A percentile compares a stretch with the other conserved stretches of the same genome.
Conservation (phyloP, 2,329 filamentous ascomycete genomes). For the Diaporthe citri region DNA sequence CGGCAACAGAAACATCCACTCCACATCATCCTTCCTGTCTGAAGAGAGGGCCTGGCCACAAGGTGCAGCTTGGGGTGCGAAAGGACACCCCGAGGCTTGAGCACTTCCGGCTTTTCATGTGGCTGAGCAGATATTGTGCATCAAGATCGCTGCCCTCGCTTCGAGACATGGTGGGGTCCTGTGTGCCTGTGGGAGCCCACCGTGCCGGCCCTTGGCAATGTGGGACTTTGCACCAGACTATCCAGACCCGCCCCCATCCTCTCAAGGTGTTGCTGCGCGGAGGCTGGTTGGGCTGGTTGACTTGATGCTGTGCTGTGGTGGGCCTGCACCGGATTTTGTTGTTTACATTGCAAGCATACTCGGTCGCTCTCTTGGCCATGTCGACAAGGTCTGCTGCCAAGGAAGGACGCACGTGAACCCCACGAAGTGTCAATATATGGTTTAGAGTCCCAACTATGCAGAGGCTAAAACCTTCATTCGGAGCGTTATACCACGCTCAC, state of each 20-base stretch:
- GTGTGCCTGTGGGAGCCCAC: neutral
- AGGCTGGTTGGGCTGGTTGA: too few relatives aligned
- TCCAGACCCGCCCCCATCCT: neutral
- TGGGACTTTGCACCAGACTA: neutral
- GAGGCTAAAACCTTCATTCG: constrained; percentile 22
- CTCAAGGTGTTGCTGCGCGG: neutral
- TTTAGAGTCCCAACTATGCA: constrained; percentile 31
- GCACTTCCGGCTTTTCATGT: constrained; percentile 1
- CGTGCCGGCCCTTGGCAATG: constrained; percentile 7
- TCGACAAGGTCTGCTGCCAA: constrained; percentile 5
- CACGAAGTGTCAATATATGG: constrained; percentile 17
- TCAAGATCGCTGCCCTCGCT: constrained; percentile 23
- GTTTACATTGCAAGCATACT: neutral
- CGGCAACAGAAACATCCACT: neutral
- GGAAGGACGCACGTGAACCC: constrained; percentile 18
- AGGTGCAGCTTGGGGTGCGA: neutral
- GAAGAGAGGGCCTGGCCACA: neutral
- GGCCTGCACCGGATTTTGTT: neutral
- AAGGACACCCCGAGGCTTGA: neutral
- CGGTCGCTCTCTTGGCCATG: neutral
- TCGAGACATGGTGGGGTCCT: constrained; percentile 18
- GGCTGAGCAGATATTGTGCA: constrained; percentile 21
- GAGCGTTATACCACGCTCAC: constrained; percentile 12
- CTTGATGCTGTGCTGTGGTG: neutral
- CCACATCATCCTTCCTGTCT: neutral